phyloP scores from a whole-genome alignment of 345 rosid species.

The Bretschneidera sinensis region DNA sequence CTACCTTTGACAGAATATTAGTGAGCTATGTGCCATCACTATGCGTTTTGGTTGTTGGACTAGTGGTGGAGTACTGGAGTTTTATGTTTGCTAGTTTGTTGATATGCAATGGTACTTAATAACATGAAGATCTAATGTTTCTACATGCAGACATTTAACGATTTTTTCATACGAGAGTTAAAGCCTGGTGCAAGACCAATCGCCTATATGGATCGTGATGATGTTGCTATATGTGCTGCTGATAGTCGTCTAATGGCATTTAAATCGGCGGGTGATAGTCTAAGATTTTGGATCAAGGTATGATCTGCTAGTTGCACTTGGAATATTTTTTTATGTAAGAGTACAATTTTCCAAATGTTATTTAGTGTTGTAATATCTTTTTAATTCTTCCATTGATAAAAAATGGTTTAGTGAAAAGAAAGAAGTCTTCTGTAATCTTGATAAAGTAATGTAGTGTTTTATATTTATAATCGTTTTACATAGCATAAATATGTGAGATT shows the following conservation, averaged over 20 bases:
- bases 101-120: conserved; percentile 1
- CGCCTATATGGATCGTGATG: conserved; percentile 43
- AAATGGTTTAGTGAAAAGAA: too few species aligned
- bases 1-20: too few species aligned
- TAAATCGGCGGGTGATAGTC: conserved; percentile 55
- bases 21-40: too few species aligned
- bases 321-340: not conserved
- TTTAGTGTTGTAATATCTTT: not conserved
- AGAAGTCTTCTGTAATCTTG: too few species aligned
- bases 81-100: not conserved
- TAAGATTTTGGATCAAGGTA: conserved; percentile 92
- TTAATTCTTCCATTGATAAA: too few species aligned
- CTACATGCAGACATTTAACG: conserved; percentile 75
- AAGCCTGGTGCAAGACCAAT: conserved; percentile 79
- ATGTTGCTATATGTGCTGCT: conserved; percentile 73
- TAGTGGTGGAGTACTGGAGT: too few species aligned
- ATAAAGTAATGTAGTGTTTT: too few species aligned
- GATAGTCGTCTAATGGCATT: conserved; percentile 92
- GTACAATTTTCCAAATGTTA: not conserved
- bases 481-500: too few species aligned
- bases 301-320: not conserved
- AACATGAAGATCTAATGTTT: not conserved
- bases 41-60: too few species aligned
- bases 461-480: too few species aligned
- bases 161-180: conserved; percentile 81